Conservation (phyloP, 192 early-diverging fungal genomes). For the Chytriomyces confervae region DNA sequence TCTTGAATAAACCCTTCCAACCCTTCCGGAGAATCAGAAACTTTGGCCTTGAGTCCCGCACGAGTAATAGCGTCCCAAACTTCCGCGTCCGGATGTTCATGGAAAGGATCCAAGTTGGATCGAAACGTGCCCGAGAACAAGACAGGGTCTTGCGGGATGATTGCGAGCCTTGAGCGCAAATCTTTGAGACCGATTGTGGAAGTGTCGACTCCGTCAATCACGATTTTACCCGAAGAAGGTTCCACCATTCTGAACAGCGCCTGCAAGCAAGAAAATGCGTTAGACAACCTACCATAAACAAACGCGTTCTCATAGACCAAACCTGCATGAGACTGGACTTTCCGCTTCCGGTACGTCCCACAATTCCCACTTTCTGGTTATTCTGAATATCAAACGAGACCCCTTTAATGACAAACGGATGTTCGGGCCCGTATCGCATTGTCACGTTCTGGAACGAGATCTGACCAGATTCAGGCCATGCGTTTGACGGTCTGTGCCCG, state of each 20-base stretch:
- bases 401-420: slow-evolving; percentile 54
- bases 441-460: slow-evolving; percentile 51
- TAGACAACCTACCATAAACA: not conserved
- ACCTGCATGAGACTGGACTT: slow-evolving; percentile 43
- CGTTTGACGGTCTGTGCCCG: slow-evolving; percentile 33
- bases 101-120: slow-evolving; percentile 76
- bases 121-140: slow-evolving; percentile 54
- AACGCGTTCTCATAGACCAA: not conserved
- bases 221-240: slow-evolving; percentile 34
- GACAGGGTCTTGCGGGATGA: slow-evolving; percentile 56
- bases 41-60: slow-evolving; percentile 68
- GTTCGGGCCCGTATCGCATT: slow-evolving; percentile 51
- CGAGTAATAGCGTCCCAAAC: slow-evolving; percentile 73
- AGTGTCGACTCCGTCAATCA: slow-evolving; percentile 51
- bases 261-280: slow-evolving; percentile 6
- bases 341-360: slow-evolving; percentile 45
- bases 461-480: slow-evolving; percentile 54
- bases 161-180: slow-evolving; percentile 41
- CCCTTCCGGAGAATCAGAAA: slow-evolving; percentile 52
- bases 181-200: slow-evolving; percentile 35
- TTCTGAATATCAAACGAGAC: slow-evolving; percentile 40
- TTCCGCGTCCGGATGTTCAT: slow-evolving; percentile 63
- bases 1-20: slow-evolving; percentile 74
- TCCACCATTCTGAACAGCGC: slow-evolving; percentile 47
- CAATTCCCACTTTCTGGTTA: slow-evolving; percentile 55